phyloP scores from a whole-genome alignment of 495 filamentous ascomycete genomes.

The Corynascus novoguineensis region DNA sequence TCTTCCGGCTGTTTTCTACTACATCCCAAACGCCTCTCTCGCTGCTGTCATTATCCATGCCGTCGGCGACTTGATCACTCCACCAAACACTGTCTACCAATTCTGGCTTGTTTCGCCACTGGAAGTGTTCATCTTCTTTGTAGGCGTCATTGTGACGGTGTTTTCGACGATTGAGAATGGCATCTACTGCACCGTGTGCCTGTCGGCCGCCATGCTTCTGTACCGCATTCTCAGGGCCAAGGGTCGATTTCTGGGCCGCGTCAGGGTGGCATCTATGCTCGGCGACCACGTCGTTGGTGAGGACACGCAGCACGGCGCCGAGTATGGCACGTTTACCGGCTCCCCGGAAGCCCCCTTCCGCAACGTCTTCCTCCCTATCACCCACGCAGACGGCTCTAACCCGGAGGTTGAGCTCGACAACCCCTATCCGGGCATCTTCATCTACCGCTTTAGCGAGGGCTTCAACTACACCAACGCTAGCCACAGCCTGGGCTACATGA shows the following conservation, averaged over 20 bases:
- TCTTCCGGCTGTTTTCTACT: slow-evolving; percentile 87
- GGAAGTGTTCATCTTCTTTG: slow-evolving; percentile 90
- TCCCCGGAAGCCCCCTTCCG: slow-evolving; percentile 40
- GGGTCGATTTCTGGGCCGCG: slow-evolving; percentile 81
- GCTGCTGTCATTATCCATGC: slow-evolving; percentile 96
- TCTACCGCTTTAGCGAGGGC: slow-evolving; percentile 94
- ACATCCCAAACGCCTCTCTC: slow-evolving; percentile 81
- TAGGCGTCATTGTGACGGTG: slow-evolving; percentile 84
- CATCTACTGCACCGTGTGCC: slow-evolving; percentile 77
- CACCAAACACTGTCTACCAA: slow-evolving; percentile 88
- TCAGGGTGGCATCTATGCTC: slow-evolving; percentile 85
- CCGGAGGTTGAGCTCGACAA: slow-evolving; percentile 70
- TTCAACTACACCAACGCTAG: slow-evolving; percentile 95
- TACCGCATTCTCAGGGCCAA: slow-evolving; percentile 80
- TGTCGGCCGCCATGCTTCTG: slow-evolving; percentile 73
- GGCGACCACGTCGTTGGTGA: slow-evolving; percentile 72
- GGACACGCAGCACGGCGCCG: slow-evolving; percentile 29
- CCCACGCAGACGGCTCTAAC: slow-evolving; percentile 85
- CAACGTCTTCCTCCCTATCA: slow-evolving; percentile 86
- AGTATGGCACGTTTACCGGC: slow-evolving; percentile 50
- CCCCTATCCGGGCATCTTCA: slow-evolving; percentile 92
- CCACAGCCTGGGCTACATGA: slow-evolving; percentile 81
- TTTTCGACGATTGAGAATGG: slow-evolving; percentile 87
- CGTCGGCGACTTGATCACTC: slow-evolving; percentile 89
- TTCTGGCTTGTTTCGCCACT: slow-evolving; percentile 93